Evolutionary conservation across 177 flowering plant species (phyloP).

Genomic region (Telopea speciosissima): DNA sequence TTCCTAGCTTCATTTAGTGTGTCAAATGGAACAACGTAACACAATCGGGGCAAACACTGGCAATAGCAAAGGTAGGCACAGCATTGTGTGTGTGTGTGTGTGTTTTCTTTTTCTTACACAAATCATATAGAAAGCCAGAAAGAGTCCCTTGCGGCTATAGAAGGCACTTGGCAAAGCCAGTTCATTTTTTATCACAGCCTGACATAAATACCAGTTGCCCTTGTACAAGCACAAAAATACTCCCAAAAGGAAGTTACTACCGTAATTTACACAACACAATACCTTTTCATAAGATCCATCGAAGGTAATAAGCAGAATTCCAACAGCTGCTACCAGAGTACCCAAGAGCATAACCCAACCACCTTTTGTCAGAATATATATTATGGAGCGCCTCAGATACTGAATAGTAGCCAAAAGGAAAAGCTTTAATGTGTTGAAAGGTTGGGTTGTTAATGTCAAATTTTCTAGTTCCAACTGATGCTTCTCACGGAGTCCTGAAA

Average conservation of each 20-base stretch:
- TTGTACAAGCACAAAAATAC: neutral
- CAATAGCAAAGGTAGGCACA: neutral
- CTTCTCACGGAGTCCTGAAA: constrained; percentile 52
- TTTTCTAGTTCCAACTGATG: constrained; percentile 65
- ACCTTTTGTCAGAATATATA: constrained; percentile 64
- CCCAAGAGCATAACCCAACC: constrained; percentile 58
- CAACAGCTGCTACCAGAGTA: constrained; percentile 24
- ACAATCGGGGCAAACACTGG: neutral
- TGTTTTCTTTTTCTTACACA: too few species aligned
- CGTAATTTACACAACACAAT: constrained; percentile 3
- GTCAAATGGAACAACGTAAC: neutral
- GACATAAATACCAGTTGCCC: neutral
- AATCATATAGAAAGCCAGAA: too few species aligned
- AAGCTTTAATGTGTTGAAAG: constrained; percentile 61
- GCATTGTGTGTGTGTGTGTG: neutral
- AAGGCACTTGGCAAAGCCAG: neutral
- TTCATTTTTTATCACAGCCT: neutral
- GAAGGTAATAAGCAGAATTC: constrained; percentile 41
- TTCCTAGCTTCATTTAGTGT: neutral
- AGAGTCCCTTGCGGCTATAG: too few species aligned
- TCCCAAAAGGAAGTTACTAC: neutral
- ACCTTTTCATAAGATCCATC: constrained; percentile 95
- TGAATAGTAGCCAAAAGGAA: constrained; percentile 51
- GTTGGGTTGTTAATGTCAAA: constrained; percentile 62
- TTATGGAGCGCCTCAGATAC: constrained; percentile 43